phyloP scores from a whole-genome alignment of 345 rosid genomes.

The Excoecaria cochinchinensis region DNA sequence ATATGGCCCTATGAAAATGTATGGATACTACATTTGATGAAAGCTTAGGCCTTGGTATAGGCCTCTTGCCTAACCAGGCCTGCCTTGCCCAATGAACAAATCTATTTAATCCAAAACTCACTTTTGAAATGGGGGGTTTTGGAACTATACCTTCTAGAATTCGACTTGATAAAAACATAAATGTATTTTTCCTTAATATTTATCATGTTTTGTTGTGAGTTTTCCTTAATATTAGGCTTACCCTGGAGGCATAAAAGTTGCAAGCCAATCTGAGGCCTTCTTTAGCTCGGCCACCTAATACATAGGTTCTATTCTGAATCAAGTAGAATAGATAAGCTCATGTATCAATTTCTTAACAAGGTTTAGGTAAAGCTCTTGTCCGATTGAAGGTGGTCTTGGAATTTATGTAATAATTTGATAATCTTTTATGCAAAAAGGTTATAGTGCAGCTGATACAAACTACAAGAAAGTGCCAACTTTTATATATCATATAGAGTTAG shows the following conservation, averaged over 20 bases:
- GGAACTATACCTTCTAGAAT: background rate
- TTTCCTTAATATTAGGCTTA: background rate
- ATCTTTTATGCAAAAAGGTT: background rate
- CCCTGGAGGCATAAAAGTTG: background rate
- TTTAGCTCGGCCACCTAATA: background rate
- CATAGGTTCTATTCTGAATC: background rate
- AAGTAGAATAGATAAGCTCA: background rate
- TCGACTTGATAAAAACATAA: background rate
- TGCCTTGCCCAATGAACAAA: background rate
- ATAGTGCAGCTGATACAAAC: background rate
- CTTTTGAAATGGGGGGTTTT: background rate
- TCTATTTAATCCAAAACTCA: background rate
- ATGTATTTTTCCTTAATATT: background rate
- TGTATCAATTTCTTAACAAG: background rate
- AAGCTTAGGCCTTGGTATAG: background rate
- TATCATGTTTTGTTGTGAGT: background rate
- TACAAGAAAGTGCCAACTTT: background rate
- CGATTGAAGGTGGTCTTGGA: background rate
- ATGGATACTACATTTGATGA: background rate
- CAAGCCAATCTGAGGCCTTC: background rate
- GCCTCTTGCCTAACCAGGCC: background rate
- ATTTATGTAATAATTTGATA: background rate
- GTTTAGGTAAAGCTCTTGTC: background rate
- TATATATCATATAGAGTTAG: background rate
- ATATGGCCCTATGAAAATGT: background rate